Evolutionary conservation across 108 stramenopile genomes (phyloP), one percentile per base, ranked within the genome.

Genomic region (Poteriospumella lacustris): DNA sequence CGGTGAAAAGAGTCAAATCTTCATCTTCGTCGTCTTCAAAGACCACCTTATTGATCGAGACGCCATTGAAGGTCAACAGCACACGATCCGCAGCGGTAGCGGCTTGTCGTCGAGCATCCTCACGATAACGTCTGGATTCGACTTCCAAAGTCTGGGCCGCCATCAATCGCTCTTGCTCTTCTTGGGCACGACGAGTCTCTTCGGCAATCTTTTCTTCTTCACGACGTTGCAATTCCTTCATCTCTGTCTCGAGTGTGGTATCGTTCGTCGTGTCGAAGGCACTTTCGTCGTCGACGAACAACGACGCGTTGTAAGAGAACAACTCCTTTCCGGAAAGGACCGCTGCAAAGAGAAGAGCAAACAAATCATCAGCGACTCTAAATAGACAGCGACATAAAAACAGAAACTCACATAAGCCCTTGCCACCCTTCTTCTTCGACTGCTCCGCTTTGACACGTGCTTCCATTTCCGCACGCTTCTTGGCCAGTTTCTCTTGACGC

Each of bases 401-500:
- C 52, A 56, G 19, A 56, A 36, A 68, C 64, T 68, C 24, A 68
- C 64, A 73, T 73, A 73, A 73, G 9, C 70, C 70, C 42, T 73
- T 73, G n/a, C 70, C 70, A 39, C 70, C 70, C 42, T 73, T 73
- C 41, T 73, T 73, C 33, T 73, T 73, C 31, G 19, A 44, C 31
- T 73, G 70, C 31, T 73, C 70, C 31, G 70, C 70, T 38, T 73
- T 73, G 33, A 73, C 47, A n/a, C 70, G 12, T 44, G 70, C 70
- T 56, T 73, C 70, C 5, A 31, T 34, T 52, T 73, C 70, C 5
- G 41, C 36, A 33, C 36, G 70, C 36, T 56, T 44, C 36, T 38
- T 5, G 5, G 42, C 12, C 19, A 73, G 42, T 56, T 73, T 73
- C 5, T 73, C 44, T 39, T 3, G 9, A 42, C 70, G 36, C 70